Evolutionary conservation across 176 grass and related monocot genomes (phyloP).

Genomic region (Stipa capillata): DNA sequence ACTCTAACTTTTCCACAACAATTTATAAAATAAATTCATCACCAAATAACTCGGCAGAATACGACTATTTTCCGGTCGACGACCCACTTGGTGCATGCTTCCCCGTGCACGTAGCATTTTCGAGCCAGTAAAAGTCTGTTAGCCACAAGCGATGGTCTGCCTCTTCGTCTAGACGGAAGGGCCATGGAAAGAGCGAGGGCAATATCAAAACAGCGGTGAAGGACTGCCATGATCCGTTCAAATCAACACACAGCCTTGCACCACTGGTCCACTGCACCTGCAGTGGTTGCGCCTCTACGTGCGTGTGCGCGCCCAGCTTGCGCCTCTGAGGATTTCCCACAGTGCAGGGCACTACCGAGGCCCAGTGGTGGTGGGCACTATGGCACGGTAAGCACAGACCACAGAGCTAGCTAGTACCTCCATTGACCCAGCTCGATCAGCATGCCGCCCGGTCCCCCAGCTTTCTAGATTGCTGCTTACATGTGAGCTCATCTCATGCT

Average conservation of each 20-base stretch:
- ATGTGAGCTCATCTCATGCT: not conserved
- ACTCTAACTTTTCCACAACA: no score
- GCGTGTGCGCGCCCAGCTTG: not conserved
- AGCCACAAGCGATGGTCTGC: no score
- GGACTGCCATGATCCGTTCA: not conserved
- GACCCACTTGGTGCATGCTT: no score
- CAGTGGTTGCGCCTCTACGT: not conserved
- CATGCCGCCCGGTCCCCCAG: not conserved
- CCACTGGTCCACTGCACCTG: no score
- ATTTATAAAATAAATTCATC: no score
- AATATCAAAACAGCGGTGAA: constrained; percentile 24
- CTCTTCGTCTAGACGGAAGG: not conserved
- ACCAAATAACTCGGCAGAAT: no score
- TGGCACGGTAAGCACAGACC: not conserved
- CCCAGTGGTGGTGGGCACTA: not conserved
- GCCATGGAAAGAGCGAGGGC: not conserved
- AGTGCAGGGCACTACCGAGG: not conserved
- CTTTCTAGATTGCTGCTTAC: not conserved
- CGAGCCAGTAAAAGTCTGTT: no score
- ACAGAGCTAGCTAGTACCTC: not conserved
- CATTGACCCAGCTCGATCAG: constrained; percentile 7
- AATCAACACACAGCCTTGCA: no score
- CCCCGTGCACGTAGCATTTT: no score
- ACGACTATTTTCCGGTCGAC: no score
- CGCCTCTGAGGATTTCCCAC: not conserved